Evolutionary conservation across 2,329 filamentous ascomycete genomes (phyloP).

Genomic region (Alternaria gansuensis): DNA sequence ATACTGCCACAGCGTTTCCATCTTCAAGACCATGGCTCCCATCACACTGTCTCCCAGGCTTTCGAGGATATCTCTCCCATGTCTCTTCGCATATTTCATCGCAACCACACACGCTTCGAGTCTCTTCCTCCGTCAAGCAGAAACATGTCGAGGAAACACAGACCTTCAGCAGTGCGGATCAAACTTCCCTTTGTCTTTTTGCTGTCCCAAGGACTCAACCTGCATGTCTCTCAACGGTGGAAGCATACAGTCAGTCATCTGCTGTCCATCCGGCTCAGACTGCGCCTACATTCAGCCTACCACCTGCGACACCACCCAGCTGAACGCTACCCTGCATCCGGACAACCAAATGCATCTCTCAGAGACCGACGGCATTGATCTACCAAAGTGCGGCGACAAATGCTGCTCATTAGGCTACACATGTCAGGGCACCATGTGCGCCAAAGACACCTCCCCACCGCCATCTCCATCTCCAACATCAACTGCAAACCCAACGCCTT

Average conservation of each 20-base stretch:
- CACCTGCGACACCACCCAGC: conserved; percentile 68
- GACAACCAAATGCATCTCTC: conserved; percentile 72
- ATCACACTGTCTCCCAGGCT: conserved; percentile 41
- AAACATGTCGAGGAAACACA: conserved; percentile 61
- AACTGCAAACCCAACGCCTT: conserved; percentile 33
- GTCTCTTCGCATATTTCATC: conserved; percentile 42
- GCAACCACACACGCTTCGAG: conserved; percentile 37
- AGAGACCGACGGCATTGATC: conserved; percentile 61
- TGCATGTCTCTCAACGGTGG: conserved; percentile 69
- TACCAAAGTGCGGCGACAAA: conserved; percentile 65
- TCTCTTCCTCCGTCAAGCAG: conserved; percentile 44
- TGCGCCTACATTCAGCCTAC: conserved; percentile 72
- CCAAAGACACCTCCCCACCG: conserved; percentile 53
- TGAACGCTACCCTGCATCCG: conserved; percentile 67
- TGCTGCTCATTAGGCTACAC: conserved; percentile 79
- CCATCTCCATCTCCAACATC: conserved; percentile 37
- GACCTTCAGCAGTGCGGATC: conserved; percentile 63
- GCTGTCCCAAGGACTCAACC: conserved; percentile 64
- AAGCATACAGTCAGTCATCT: conserved; percentile 72
- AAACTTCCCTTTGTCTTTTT: conserved; percentile 70
- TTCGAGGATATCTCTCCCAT: conserved; percentile 46
- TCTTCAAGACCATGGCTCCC: conserved; percentile 38
- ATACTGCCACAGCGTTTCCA: conserved; percentile 5
- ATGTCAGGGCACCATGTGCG: conserved; percentile 66
- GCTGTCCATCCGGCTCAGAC: conserved; percentile 68